Percentiles rank a stretch among this genome's conserved stretches.
Evolutionary conservation across 306 rosid species (phyloP).

Genomic region (Prosopis cineraria): DNA sequence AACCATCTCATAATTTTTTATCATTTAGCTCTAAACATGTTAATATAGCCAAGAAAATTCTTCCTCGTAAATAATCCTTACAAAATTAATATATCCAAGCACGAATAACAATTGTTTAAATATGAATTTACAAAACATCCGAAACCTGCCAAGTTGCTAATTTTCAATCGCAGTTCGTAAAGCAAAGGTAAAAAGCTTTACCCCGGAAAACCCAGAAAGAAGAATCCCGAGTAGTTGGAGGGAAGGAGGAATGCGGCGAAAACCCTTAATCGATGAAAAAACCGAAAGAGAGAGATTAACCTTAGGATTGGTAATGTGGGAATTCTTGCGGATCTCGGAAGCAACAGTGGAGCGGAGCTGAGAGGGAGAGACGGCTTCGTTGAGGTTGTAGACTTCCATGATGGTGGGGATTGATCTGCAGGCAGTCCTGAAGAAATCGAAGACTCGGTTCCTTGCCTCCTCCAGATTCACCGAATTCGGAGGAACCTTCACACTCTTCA

Average conservation of each 20-base stretch:
- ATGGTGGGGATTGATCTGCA: conserved; percentile 79
- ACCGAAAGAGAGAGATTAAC: conserved; percentile 33
- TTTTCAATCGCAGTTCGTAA: no score
- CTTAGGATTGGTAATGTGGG: conserved; percentile 71
- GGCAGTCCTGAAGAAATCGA: conserved; percentile 80
- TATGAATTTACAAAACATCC: neutral
- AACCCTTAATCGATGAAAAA: neutral
- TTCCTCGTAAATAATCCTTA: neutral
- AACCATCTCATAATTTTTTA: neutral
- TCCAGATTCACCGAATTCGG: conserved; percentile 80
- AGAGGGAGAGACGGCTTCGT: conserved; percentile 63
- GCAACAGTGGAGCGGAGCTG: conserved; percentile 83
- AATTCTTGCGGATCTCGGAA: conserved; percentile 68
- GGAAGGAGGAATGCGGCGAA: neutral
- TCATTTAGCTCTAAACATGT: neutral
- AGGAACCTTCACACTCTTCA: conserved; percentile 68
- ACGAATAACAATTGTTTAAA: neutral
- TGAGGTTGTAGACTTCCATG: conserved; percentile 80
- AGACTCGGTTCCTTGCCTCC: conserved; percentile 78
- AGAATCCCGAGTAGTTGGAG: neutral
- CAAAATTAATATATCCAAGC: neutral
- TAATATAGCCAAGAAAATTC: neutral
- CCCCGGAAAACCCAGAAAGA: neutral
- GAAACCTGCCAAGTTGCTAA: neutral
- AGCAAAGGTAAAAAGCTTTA: neutral